Evolutionary conservation across 169 alveolate species (phyloP), one percentile per base, ranked within the genome.

Genomic region (Eimeria necatrix): DNA sequence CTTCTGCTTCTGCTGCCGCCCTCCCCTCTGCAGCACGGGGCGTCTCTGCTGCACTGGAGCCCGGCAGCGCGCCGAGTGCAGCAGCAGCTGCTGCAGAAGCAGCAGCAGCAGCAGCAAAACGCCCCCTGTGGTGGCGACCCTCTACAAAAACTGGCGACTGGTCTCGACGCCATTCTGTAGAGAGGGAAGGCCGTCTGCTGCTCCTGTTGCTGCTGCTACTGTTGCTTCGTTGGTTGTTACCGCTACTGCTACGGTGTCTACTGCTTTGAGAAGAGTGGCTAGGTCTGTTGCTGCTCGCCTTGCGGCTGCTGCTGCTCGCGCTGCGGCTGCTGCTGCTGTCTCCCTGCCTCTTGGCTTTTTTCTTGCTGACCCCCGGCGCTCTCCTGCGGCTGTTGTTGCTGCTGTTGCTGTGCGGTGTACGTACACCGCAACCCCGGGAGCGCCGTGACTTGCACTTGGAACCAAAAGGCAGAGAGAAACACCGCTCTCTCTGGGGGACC

Each of bases 1-100:
- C 84, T 73, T 24, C 84, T 73, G 84, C 88, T 46, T 56, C 88
- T 46, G 88, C 88, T 46, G 88, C 80, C 2, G 80, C 78, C 78
- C 3, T 7, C 56, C 32, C 87, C 61, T 0, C 87, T 76, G 87
- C 26, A 60, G 5, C 59, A 22, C n/a, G 64, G 56, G 61, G 46
- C 18, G 87, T 41, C 59, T 76, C 87, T 18, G 87, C 87, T 32
- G 87, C 87, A 76, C 64, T 32, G 18, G 87, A 32, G 16, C 5
- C 64, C 14, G 32, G 64, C 51, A 76, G 12, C 14, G 61, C 18
- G 24, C 59, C 61, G 4, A 76, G 87, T 4, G 87, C 61, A 8
- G 87, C 87, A 46, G 87, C 87, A 46, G 87, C 87, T 0, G 87
- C 59, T 4, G 61, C 78, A 68, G 78, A 12, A 14, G 78, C 78